phyloP scores from a whole-genome alignment of 352 stramenopile species.

The Globisporangium sylvaticum region DNA sequence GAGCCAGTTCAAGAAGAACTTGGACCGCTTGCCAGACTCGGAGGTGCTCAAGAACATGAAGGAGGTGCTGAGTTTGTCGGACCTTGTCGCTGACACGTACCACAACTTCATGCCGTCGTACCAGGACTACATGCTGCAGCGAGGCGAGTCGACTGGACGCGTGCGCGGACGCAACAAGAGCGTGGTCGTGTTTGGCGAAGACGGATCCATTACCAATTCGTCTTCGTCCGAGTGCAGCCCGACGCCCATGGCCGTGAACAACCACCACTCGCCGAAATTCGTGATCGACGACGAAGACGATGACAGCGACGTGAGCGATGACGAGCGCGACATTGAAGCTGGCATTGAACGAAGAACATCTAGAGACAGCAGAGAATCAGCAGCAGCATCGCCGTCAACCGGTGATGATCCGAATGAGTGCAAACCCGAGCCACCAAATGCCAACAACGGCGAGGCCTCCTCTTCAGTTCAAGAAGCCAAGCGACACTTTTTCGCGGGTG shows the following conservation, averaged over 20 bases:
- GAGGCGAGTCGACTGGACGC: slow-evolving; percentile 44
- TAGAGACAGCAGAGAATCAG: neutral
- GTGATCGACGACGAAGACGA: slow-evolving; percentile 78
- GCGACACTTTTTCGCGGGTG: slow-evolving; percentile 14
- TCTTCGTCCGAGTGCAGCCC: slow-evolving; percentile 48
- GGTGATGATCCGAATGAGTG: neutral
- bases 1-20: slow-evolving; percentile 78
- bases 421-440: neutral
- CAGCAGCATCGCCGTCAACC: too few relatives aligned
- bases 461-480: neutral
- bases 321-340: slow-evolving; percentile 9
- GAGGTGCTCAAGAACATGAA: slow-evolving; percentile 89
- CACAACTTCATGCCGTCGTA: slow-evolving; percentile 89
- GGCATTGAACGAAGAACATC: neutral
- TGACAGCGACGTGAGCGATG: slow-evolving; percentile 25
- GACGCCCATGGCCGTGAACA: slow-evolving; percentile 51
- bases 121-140: slow-evolving; percentile 81
- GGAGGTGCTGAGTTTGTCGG: slow-evolving; percentile 76
- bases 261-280: slow-evolving; percentile 51
- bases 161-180: slow-evolving; percentile 31
- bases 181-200: slow-evolving; percentile 38
- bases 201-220: slow-evolving; percentile 28
- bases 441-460: neutral
- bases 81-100: slow-evolving; percentile 78
- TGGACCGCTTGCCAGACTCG: slow-evolving; percentile 65